phyloP scores from a whole-genome alignment of 805 yeast genomes.

The Nakazawaea molendinolei region DNA sequence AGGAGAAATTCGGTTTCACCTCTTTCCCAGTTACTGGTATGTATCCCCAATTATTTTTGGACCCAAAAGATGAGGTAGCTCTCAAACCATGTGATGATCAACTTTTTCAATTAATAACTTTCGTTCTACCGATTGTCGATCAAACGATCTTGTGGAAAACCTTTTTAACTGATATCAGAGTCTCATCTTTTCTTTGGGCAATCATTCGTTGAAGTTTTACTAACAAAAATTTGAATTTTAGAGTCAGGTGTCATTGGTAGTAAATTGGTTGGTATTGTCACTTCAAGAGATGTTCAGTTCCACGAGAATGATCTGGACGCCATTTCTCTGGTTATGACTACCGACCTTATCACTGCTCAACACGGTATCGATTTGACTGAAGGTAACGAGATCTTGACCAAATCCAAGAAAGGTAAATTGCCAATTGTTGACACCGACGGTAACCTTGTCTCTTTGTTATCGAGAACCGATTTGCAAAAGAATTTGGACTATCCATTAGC shows the following conservation, averaged over 20 bases:
- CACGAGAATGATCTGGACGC: constrained; percentile 60
- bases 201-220: too few relatives aligned
- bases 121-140: constrained; percentile 98
- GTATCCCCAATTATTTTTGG: constrained; percentile 33
- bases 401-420: constrained; percentile 94
- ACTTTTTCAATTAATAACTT: constrained; percentile 59
- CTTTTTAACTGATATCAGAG: constrained; percentile 31
- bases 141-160: constrained; percentile 95
- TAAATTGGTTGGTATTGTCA: constrained; percentile 89
- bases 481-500: constrained; percentile 91
- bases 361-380: constrained; percentile 75
- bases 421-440: constrained; percentile 81
- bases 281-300: constrained; percentile 96
- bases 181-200: too few relatives aligned
- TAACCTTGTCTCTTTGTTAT: constrained; percentile 77
- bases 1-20: constrained; percentile 77
- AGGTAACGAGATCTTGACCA: constrained; percentile 87
- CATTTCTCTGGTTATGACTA: constrained; percentile 84
- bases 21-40: constrained; percentile 99
- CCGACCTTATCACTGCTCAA: constrained; percentile 75
- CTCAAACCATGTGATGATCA: constrained; percentile 44
- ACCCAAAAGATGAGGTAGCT: not conserved
- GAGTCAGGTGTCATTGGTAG: constrained; percentile 84
- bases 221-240: constrained; percentile 27
- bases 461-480: constrained; percentile 96